Base-by-base conservation (phyloP, 106 monocot species). In the Ottelia alismoides region DNA sequence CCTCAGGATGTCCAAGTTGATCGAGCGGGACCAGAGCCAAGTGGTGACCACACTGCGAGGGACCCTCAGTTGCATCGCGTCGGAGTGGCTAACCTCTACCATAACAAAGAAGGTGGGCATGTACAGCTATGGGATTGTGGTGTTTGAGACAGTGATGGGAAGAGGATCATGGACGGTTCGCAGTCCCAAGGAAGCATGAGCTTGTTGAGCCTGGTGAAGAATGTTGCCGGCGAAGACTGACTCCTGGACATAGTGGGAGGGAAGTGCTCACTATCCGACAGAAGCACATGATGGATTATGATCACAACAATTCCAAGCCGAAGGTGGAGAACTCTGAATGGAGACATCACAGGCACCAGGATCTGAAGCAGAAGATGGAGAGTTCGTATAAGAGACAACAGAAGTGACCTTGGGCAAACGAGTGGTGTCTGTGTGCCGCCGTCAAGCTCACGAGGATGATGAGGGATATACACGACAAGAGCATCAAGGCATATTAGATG, bases 61-160 rank as follows among this genome's bases (percentile, higher is more conserved):
- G 1, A 63, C 63, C 0, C 50, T 19, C 0, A 51, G 63, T 10
- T 63, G 52, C 12, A n/a, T 63, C 22, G 63, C 63, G 1, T 51
- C 63, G 2, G 51, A 63, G 25, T 63, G 52, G 52, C 28, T 63
- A 25, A 63, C 31, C 18, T 50, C 52, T 6, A 30, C 26, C 20
- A 64, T 64, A 23, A 64, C 64, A 6, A 53, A 64, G 40, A 64
- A 53, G 40, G 64, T 45, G 0, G 64, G 53, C 25, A n/a, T 64
- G 16, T 64, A 64, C 26, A 64, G 64, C 52, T 53, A 44, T 5
- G 64, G 63, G 17, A 27, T 63, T 17, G 63, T 63, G 6, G 18
- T 63, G 11, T 14, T 63, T 9, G 63, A 63, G 24, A 25, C 52
- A 14, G 17, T 52, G 0, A 31, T 30, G 63, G 26, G 31, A 2